Evolutionary conservation across 257 asterid species (phyloP), one percentile per base, ranked within the genome.

Genomic region (Gentiana dahurica): DNA sequence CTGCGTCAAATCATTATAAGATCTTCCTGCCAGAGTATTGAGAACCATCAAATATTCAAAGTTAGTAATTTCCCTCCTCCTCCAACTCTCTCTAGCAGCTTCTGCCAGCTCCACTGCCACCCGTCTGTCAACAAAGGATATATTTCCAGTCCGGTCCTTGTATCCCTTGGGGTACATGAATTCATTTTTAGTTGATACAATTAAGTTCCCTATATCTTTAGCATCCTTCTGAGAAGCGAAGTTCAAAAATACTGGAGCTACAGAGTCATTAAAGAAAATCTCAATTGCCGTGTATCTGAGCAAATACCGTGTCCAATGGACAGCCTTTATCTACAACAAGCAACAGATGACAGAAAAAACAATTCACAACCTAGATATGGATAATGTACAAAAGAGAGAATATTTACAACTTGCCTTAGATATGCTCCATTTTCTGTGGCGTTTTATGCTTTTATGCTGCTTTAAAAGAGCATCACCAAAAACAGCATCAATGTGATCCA

Each of bases 31-130:
- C 50, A 91, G 90, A 49, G 97, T 91, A 66, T 91, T 91, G 59
- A 91, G 93, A 62, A 83, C 74, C 97, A 91, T 91, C 72, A 91
- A 77, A 75, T 91, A 91, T 68, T 91, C 95, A 72, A 91, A 87
- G 81, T 91, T 91, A 5, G 98, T 81, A 55, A 91, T 91, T 65
- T 87, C 97, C 73, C 98, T 91, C 80, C 97, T 87, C 82, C 89
- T 80, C 98, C 98, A 91, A 61, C 88, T 77, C 71, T 91, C 97
- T 74, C 84, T 81, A 66, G 97, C 95, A 68, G 73, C 75, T 78
- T 85, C 97, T 53, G 97, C 97, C 92, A 85, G 79, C 74, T 87
- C 97, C 73, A 83, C 75, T 49, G 97, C 97, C 58, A 91, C 68
- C 60, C 95, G 94, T 71, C 93, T 78, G 77, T 87, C 98, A 69